These are phyloP conservation scores for Ogataea salicorniae DNA, from an alignment of 805 yeast species.

Conservation along the genomic window DNA sequence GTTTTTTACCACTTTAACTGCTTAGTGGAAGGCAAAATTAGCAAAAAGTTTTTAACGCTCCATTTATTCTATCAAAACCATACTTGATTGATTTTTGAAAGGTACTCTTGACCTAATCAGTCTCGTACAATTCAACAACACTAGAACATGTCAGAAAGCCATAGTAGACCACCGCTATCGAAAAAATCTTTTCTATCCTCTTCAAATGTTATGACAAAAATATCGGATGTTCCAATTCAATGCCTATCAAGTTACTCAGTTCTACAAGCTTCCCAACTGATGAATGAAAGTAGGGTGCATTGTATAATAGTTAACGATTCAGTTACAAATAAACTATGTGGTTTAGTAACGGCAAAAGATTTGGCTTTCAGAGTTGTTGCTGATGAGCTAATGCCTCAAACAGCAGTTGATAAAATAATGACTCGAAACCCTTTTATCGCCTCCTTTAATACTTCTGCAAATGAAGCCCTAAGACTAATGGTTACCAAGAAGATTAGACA, in stretches of 20 bases:
- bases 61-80: too few relatives aligned
- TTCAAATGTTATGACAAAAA: constrained; percentile 18
- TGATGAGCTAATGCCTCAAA: constrained; percentile 18
- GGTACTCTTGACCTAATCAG: too few relatives aligned
- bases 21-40: too few relatives aligned
- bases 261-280: constrained; percentile 29
- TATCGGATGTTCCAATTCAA: constrained; percentile 34
- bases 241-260: constrained; percentile 32
- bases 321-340: constrained; percentile 27
- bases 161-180: constrained; percentile 2
- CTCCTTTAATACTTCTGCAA: constrained; percentile 34
- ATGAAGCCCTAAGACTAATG: constrained; percentile 39
- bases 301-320: constrained; percentile 35
- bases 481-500: constrained; percentile 38
- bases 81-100: too few relatives aligned
- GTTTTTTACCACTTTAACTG: too few relatives aligned
- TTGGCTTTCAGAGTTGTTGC: constrained; percentile 40
- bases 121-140: not conserved
- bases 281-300: constrained; percentile 37
- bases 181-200: constrained; percentile 3
- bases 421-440: constrained; percentile 34
- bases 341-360: constrained; percentile 42
- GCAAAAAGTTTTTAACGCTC: too few relatives aligned
- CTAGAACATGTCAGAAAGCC: not conserved
- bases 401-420: constrained; percentile 35